These are phyloP conservation scores for Phytophthora citrophthora DNA, from an alignment of 352 stramenopile genomes.

Conservation along the genomic window DNA sequence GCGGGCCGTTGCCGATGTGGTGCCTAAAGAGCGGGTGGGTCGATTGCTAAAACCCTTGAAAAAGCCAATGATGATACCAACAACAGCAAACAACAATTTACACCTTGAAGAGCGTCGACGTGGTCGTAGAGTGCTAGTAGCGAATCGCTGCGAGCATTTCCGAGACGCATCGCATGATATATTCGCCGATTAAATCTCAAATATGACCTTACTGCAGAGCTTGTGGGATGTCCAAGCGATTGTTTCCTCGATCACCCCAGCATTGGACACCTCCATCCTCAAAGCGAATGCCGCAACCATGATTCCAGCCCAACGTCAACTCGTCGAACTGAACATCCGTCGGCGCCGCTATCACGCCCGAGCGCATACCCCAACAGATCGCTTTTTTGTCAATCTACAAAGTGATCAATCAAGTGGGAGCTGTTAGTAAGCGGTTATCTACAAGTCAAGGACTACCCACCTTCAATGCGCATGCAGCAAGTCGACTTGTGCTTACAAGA, in stretches of 20 bases:
- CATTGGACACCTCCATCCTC: conserved; percentile 69
- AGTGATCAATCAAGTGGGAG: conserved; percentile 10
- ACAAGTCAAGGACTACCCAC: conserved; percentile 16
- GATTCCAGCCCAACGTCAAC: conserved; percentile 74
- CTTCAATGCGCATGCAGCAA: conserved; percentile 70
- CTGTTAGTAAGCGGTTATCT: conserved; percentile 4
- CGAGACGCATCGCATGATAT: conserved; percentile 33
- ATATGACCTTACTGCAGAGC: conserved; percentile 21
- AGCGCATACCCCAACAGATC: conserved; percentile 75
- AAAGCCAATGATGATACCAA: conserved; percentile 47
- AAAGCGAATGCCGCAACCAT: conserved; percentile 73
- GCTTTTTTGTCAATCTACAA: conserved; percentile 58
- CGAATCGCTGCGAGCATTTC: conserved; percentile 48
- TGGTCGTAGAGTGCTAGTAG: conserved; percentile 45
- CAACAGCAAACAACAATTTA: conserved; percentile 10
- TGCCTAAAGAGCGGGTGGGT: conserved; percentile 51
- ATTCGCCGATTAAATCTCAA: conserved; percentile 4
- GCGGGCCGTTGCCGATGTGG: conserved; percentile 38
- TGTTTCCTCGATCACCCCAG: conserved; percentile 61
- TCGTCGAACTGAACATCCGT: conserved; percentile 68
- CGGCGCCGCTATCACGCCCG: conserved; percentile 62
- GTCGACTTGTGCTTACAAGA: conserved; percentile 71
- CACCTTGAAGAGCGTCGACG: conserved; percentile 9
- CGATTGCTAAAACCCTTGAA: conserved; percentile 55
- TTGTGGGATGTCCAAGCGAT: conserved; percentile 54